These are phyloP conservation scores for Clonostachys byssicola DNA, from an alignment of 2,329 filamentous ascomycete species.

Conservation along the genomic window DNA sequence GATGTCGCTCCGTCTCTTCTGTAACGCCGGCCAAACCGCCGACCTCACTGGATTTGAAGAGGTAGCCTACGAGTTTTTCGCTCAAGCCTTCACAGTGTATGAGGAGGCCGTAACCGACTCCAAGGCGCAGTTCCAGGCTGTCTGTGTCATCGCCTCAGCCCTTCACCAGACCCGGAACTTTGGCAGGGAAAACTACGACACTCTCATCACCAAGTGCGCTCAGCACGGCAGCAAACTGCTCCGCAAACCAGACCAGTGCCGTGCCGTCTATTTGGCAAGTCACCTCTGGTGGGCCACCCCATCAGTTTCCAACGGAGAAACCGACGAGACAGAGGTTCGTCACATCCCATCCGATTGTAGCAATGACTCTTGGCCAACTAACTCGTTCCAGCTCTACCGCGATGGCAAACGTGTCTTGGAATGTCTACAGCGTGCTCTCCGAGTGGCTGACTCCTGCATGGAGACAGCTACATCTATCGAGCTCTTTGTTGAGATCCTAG, in stretches of 20 bases:
- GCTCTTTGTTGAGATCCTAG: constrained; percentile 96
- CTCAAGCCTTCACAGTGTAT: constrained; percentile 96
- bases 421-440: constrained; percentile 88
- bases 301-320: constrained; percentile 69
- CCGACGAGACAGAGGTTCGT: constrained; percentile 75
- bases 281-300: constrained; percentile 98
- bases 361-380: neutral
- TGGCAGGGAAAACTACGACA: constrained; percentile 96
- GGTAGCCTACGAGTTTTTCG: constrained; percentile 96
- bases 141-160: constrained; percentile 87
- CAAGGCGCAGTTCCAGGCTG: constrained; percentile 94
- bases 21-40: constrained; percentile 87
- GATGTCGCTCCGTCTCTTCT: constrained; percentile 82
- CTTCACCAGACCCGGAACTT: constrained; percentile 88
- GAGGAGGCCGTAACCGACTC: constrained; percentile 96
- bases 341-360: neutral
- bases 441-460: constrained; percentile 98
- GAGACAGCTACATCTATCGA: constrained; percentile 96
- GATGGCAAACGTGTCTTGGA: constrained; percentile 96
- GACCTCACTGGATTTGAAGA: constrained; percentile 92
- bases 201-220: constrained; percentile 94
- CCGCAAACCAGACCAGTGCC: constrained; percentile 96
- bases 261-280: constrained; percentile 92
- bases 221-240: constrained; percentile 94
- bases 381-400: constrained; percentile 71